Conservation (phyloP, 2,329 filamentous ascomycete genomes). For the Chaetomiaceae sp. region DNA sequence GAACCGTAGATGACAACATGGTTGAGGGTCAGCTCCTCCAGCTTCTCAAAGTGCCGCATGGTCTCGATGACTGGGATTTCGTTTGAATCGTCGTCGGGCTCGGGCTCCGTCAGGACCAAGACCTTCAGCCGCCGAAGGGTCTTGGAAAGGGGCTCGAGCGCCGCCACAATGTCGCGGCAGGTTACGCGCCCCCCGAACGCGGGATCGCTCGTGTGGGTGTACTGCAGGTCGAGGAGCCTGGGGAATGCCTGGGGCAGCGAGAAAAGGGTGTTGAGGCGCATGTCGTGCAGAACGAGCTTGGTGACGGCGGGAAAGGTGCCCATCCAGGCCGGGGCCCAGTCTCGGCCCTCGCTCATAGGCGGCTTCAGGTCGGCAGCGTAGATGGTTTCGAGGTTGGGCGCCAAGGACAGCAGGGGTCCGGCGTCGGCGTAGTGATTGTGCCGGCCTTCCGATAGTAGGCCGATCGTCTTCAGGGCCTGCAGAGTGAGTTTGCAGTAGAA, state of each 20-base stretch:
- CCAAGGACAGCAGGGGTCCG: not conserved
- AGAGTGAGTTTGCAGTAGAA: not conserved
- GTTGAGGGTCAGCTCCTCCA: not conserved
- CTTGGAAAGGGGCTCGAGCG: not conserved
- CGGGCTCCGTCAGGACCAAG: not conserved
- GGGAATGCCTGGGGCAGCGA: not conserved
- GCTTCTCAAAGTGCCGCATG: not conserved
- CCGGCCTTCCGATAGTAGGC: not conserved
- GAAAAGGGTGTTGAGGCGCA: not conserved
- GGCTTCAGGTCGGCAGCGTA: not conserved
- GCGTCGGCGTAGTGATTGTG: not conserved
- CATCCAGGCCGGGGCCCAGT: too few species aligned
- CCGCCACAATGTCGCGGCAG: not conserved
- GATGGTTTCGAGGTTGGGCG: not conserved
- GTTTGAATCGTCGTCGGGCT: too few species aligned
- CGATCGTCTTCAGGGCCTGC: not conserved
- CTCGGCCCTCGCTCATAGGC: too few species aligned
- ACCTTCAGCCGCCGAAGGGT: not conserved
- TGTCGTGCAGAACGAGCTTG: not conserved
- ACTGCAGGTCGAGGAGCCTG: not conserved
- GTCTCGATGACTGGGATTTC: not conserved
- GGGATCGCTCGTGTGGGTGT: not conserved
- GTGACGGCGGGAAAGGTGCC: not conserved
- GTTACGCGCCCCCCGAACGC: too few species aligned
- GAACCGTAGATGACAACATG: not conserved